phyloP scores from a whole-genome alignment of 2,329 filamentous ascomycete species.

The Ceratocystis destructans region DNA sequence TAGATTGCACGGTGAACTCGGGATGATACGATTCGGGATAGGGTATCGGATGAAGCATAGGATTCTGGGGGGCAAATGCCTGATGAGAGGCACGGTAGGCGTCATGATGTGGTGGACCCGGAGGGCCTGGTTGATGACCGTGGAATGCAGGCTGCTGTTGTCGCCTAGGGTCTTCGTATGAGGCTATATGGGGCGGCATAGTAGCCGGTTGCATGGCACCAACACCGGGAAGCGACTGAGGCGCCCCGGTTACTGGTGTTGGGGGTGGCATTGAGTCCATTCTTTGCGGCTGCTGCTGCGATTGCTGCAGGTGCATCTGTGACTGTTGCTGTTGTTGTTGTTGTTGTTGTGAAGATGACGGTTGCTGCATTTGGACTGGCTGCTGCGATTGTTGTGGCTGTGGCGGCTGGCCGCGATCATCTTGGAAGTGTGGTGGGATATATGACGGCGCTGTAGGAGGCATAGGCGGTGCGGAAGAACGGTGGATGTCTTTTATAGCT shows the following conservation, averaged over 20 bases:
- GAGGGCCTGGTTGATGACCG: neutral
- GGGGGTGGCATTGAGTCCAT: constrained; percentile 10
- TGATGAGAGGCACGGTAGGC: neutral
- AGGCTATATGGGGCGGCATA: neutral
- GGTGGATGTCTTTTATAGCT: constrained; percentile 19
- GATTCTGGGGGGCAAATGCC: constrained; percentile 6
- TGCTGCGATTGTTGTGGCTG: neutral
- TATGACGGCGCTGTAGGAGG: neutral
- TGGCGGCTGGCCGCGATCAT: neutral
- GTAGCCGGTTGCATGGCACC: neutral
- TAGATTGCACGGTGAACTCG: neutral
- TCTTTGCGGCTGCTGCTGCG: constrained; percentile 21
- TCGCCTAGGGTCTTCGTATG: constrained; percentile 4
- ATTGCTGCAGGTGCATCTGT: constrained; percentile 22
- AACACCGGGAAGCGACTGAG: neutral
- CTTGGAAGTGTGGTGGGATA: neutral
- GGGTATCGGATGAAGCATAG: constrained; percentile 12
- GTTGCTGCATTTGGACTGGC: neutral
- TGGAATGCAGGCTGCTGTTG: neutral
- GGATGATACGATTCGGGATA: constrained; percentile 1
- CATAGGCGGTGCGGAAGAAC: constrained; percentile 8
- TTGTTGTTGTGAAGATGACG: constrained; percentile 14
- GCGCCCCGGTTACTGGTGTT: neutral
- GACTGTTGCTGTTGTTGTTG: neutral
- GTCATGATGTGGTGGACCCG: neutral